These are phyloP conservation scores for Diphasiastrum complanatum DNA, from an alignment of 83 land plant species.

Conservation along the genomic window DNA sequence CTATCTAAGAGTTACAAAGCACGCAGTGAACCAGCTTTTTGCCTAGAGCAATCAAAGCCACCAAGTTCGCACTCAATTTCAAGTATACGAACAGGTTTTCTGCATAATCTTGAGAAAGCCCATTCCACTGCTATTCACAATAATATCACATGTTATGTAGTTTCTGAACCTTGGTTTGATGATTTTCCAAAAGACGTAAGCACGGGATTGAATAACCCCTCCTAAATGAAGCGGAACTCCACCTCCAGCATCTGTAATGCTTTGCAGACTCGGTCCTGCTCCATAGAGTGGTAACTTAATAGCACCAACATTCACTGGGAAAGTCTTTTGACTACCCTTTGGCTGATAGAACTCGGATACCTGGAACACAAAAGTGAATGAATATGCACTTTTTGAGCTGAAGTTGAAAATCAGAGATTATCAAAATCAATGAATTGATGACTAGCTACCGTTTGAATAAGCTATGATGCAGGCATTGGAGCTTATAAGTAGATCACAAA, in stretches of 20 bases:
- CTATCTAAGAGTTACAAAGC: no score
- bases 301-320: conserved; percentile 45
- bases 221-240: conserved; percentile 46
- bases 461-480: no score
- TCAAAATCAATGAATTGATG: background rate
- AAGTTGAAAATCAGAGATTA: background rate
- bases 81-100: no score
- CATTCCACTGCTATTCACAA: no score
- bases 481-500: conserved; percentile 29
- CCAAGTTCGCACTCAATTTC: no score
- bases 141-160: conserved; percentile 44
- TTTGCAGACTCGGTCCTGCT: conserved; percentile 44
- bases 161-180: conserved; percentile 46
- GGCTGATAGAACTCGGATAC: conserved; percentile 56
- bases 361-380: conserved; percentile 32
- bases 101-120: no score
- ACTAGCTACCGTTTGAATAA: background rate
- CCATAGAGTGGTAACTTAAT: conserved; percentile 74
- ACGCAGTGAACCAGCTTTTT: no score
- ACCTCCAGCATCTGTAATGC: conserved; percentile 16
- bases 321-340: conserved; percentile 43
- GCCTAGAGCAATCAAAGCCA: no score
- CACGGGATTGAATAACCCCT: conserved; percentile 48
- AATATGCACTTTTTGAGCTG: background rate
- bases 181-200: conserved; percentile 62